These are phyloP conservation scores for Rhododendron ovatum DNA, from an alignment of 148 eudicot genomes.

Conservation along the genomic window DNA sequence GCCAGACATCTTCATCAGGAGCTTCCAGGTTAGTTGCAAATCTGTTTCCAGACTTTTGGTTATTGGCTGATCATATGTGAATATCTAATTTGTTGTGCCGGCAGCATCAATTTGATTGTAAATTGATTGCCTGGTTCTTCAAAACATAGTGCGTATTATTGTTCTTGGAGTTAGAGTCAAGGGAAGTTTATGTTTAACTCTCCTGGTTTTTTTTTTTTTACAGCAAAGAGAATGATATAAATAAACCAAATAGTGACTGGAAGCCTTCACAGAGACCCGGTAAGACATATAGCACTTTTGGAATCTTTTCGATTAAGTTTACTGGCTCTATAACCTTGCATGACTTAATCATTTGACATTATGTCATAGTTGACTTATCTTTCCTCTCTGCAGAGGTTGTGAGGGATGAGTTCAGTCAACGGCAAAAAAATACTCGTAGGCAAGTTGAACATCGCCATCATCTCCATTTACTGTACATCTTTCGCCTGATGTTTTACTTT, in stretches of 20 bases:
- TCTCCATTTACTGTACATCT: not conserved
- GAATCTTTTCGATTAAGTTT: not conserved
- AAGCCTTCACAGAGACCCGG: conserved; percentile 70
- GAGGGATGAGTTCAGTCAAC: conserved; percentile 64
- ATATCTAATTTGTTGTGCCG: not conserved
- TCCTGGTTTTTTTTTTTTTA: conserved; percentile 7
- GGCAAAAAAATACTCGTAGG: conserved; percentile 94
- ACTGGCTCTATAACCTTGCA: not conserved
- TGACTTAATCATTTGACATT: not conserved
- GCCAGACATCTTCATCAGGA: conserved; percentile 56
- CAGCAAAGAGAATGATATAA: conserved; percentile 64
- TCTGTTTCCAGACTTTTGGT: not conserved
- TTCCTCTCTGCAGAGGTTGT: conserved; percentile 34
- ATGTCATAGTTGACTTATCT: not conserved
- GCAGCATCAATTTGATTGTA: not conserved
- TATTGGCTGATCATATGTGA: not conserved
- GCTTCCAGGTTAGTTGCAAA: conserved; percentile 45
- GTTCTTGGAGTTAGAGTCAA: not conserved
- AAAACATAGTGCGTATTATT: not conserved
- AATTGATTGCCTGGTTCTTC: not conserved
- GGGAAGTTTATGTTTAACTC: not conserved
- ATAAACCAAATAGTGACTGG: conserved; percentile 39
- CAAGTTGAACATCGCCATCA: conserved; percentile 14
- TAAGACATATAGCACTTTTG: conserved; percentile 17
- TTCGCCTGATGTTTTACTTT: not conserved